Base-by-base conservation (phyloP, 495 filamentous ascomycete species). In the Bathelium albidoporum region DNA sequence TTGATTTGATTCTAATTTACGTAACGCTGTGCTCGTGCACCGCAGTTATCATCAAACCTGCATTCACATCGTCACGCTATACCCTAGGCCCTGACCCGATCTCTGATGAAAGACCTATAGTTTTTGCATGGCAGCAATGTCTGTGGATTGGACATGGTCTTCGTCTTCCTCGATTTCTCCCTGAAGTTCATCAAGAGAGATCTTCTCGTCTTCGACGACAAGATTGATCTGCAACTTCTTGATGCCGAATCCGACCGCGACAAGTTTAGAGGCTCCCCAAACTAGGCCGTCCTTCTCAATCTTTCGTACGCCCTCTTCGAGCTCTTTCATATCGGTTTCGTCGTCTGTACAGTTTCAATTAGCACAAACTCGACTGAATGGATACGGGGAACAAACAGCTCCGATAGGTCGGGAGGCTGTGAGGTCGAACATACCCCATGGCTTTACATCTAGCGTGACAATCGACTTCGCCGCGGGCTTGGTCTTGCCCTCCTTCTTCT, bases 171-270 rank as follows among this genome's bases (percentile, higher is more conserved):
- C 87, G 73, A 97, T 95, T 78, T 89, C 70, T 66, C 84, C 82
- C 82, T 97, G 87, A 71, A 98, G 85, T 59, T 97, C 93, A 62
- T 89, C 85, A 64, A 88, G 75, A 62, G 89, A 91, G 73, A 98
- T 75, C 82, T 97, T 97, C 62, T 97, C 94, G 73, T 98, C 94
- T 82, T 97, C 94, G 67, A 97, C 82, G 68, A 97, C 91, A 65
- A 97, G 75, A 85, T 89, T 97, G 83, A 98, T 95, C 84, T 97
- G 95, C 66, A 98, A 85, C 85, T 97, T 97, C 87, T 94, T 96
- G 82, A 98, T 95, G 79, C 95, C 95, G 83, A 91, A 98, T 73
- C 91, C 85, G 65, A 97, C 87, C 61, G 91, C 74, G 44, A 95
- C 88, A 64, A 96, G 79, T 81, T 93, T 91, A 73, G 88, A 92